Percentiles rank a stretch among this genome's conserved stretches.
phyloP scores from a whole-genome alignment of 2,329 filamentous ascomycete species.

The Sodiomyces alkalinus region DNA sequence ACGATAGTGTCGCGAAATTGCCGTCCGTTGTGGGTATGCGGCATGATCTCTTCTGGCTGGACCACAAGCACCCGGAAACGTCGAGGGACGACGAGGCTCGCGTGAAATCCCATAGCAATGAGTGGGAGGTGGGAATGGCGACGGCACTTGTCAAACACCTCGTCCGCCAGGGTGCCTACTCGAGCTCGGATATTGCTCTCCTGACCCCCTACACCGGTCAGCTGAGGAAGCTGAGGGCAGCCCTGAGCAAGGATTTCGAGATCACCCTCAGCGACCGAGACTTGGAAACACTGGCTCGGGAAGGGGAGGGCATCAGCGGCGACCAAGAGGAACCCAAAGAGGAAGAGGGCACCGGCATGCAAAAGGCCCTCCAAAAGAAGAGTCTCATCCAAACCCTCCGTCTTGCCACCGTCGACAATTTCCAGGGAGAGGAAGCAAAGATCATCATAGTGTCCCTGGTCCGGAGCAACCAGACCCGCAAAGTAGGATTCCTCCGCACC shows the following conservation, averaged over 20 bases:
- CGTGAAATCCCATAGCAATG: slow-evolving; percentile 35
- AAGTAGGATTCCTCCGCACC: slow-evolving; percentile 50
- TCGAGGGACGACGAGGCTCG: slow-evolving; percentile 15
- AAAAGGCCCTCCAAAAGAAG: slow-evolving; percentile 10
- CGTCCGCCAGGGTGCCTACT: slow-evolving; percentile 47
- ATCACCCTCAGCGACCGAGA: slow-evolving; percentile 52
- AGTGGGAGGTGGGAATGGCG: slow-evolving; percentile 49
- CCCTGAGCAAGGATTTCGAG: slow-evolving; percentile 33
- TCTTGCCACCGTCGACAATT: slow-evolving; percentile 58
- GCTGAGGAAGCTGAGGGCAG: slow-evolving; percentile 30
- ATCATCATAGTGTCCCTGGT: slow-evolving; percentile 57
- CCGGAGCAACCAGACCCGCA: slow-evolving; percentile 44
- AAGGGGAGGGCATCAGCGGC: slow-evolving; percentile 16
- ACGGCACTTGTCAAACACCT: slow-evolving; percentile 48
- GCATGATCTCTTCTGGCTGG: slow-evolving; percentile 42
- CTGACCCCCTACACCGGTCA: slow-evolving; percentile 52
- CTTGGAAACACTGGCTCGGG: slow-evolving; percentile 30
- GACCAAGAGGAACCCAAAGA: slow-evolving; percentile 4
- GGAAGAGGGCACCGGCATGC: slow-evolving; percentile 4
- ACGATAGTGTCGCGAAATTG: slow-evolving; percentile 17
- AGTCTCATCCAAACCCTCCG: slow-evolving; percentile 32
- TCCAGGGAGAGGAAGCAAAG: slow-evolving; percentile 63
- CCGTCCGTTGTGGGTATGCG: slow-evolving; percentile 38
- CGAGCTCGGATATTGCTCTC: slow-evolving; percentile 47
- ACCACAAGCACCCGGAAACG: slow-evolving; percentile 36